These are phyloP conservation scores for Ophiostoma populinum DNA, from an alignment of 2,329 filamentous ascomycete genomes.

Conservation along the genomic window DNA sequence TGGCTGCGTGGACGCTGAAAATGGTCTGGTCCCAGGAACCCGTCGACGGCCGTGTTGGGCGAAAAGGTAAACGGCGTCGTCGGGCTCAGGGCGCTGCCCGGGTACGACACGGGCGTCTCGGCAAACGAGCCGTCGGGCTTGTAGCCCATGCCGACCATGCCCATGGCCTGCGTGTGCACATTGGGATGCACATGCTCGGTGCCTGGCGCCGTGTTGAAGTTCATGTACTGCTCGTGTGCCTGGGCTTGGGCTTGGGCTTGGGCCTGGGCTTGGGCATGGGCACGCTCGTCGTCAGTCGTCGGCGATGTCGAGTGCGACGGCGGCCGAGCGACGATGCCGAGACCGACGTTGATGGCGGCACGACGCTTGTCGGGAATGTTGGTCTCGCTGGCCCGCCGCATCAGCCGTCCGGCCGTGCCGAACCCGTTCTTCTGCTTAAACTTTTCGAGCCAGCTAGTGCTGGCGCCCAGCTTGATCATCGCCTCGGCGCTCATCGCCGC, in stretches of 20 bases:
- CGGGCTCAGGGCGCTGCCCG: constrained; percentile 54
- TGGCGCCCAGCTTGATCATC: constrained; percentile 54
- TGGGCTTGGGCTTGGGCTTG: no score
- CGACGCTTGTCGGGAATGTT: constrained; percentile 56
- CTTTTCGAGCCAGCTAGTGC: constrained; percentile 71
- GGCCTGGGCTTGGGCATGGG: no score
- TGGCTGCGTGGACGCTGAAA: constrained; percentile 70
- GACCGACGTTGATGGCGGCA: background rate
- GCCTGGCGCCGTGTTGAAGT: no score
- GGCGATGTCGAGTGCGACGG: no score
- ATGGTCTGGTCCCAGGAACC: constrained; percentile 36
- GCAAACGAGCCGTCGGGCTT: constrained; percentile 47
- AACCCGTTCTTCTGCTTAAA: constrained; percentile 79
- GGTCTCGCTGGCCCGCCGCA: constrained; percentile 43
- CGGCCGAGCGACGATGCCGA: background rate
- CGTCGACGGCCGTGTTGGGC: constrained; percentile 51
- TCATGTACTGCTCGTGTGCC: no score
- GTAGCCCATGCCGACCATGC: constrained; percentile 23
- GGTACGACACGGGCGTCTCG: constrained; percentile 45
- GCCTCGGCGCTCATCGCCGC: no score
- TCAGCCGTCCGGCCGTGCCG: constrained; percentile 24
- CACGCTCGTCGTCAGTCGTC: no score
- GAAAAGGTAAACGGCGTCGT: constrained; percentile 60
- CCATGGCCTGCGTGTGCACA: no score
- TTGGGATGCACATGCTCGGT: constrained; percentile 5